phyloP scores from a whole-genome alignment of 805 yeast species.

The Priceomyces carsonii region DNA sequence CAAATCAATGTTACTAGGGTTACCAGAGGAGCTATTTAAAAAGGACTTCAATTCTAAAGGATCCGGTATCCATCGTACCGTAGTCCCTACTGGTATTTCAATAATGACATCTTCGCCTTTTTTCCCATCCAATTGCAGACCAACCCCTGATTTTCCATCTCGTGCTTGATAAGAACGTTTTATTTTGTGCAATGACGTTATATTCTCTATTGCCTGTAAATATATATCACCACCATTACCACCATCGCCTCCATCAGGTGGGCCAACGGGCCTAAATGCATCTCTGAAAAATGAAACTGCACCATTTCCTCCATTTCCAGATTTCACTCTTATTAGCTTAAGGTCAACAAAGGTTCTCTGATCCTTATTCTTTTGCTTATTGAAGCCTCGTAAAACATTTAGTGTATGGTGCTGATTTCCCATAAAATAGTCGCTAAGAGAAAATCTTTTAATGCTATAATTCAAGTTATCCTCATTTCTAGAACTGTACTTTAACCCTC shows the following conservation, averaged over 20 bases:
- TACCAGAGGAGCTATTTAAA: conserved; percentile 14
- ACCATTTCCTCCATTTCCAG: conserved; percentile 93
- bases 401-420: conserved; percentile 43
- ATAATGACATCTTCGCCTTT: conserved; percentile 77
- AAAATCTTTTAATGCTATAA: conserved; percentile 14
- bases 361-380: conserved; percentile 29
- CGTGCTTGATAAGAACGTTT: conserved; percentile 69
- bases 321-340: conserved; percentile 59
- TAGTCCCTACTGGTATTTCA: conserved; percentile 91
- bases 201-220: conserved; percentile 73
- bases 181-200: conserved; percentile 70
- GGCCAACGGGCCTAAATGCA: conserved; percentile 82
- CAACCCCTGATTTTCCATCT: conserved; percentile 70
- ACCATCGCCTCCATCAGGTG: conserved; percentile 99
- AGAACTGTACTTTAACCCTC: conserved; percentile 14
- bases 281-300: conserved; percentile 83
- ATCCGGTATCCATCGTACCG: conserved; percentile 80
- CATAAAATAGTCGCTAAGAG: conserved; percentile 38
- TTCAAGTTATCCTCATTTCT: conserved; percentile 21
- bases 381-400: conserved; percentile 36
- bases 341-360: conserved; percentile 55
- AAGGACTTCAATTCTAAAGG: conserved; percentile 48
- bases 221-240: conserved; percentile 90
- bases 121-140: conserved; percentile 83
- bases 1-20: conserved; percentile 24